These are phyloP conservation scores for Lipomyces anomalus DNA, from an alignment of 805 yeast genomes.

Conservation along the genomic window DNA sequence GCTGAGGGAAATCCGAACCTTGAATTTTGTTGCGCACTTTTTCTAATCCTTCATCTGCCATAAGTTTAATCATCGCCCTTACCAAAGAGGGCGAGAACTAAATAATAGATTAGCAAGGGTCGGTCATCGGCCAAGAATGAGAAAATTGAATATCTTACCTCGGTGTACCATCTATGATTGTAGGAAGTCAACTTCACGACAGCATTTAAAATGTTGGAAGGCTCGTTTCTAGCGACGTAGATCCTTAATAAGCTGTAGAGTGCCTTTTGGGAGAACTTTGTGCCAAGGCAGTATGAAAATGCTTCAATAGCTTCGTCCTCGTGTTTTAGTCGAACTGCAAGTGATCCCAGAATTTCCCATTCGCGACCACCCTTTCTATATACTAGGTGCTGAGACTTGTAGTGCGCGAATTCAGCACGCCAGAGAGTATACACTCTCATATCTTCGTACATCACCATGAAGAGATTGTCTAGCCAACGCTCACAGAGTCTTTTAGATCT, in stretches of 20 bases:
- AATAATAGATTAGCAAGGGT: background rate
- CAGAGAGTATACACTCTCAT: slow-evolving; percentile 73
- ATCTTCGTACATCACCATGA: slow-evolving; percentile 65
- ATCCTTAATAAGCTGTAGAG: slow-evolving; percentile 66
- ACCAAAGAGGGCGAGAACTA: slow-evolving; percentile 23
- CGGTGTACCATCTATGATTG: slow-evolving; percentile 97
- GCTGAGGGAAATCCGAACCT: slow-evolving; percentile 58
- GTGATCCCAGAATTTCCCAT: slow-evolving; percentile 87
- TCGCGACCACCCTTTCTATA: slow-evolving; percentile 74
- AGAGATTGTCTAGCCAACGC: slow-evolving; percentile 71
- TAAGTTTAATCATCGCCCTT: slow-evolving; percentile 13
- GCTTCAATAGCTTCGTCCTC: slow-evolving; percentile 83
- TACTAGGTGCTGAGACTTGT: slow-evolving; percentile 78
- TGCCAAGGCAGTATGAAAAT: slow-evolving; percentile 61
- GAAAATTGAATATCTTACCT: slow-evolving; percentile 29
- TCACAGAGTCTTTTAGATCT: slow-evolving; percentile 58
- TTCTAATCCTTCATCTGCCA: slow-evolving; percentile 23
- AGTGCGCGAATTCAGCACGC: slow-evolving; percentile 87
- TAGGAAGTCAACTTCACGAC: slow-evolving; percentile 83
- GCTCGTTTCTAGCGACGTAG: slow-evolving; percentile 40
- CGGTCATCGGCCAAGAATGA: background rate
- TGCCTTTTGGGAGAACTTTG: slow-evolving; percentile 75
- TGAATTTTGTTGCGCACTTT: slow-evolving; percentile 48
- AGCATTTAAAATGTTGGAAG: slow-evolving; percentile 55
- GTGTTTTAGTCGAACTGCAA: slow-evolving; percentile 81